Evolutionary conservation across 2,329 filamentous ascomycete genomes (phyloP), one percentile per base, ranked within the genome.

Genomic region (Plenodomus biglobosus): DNA sequence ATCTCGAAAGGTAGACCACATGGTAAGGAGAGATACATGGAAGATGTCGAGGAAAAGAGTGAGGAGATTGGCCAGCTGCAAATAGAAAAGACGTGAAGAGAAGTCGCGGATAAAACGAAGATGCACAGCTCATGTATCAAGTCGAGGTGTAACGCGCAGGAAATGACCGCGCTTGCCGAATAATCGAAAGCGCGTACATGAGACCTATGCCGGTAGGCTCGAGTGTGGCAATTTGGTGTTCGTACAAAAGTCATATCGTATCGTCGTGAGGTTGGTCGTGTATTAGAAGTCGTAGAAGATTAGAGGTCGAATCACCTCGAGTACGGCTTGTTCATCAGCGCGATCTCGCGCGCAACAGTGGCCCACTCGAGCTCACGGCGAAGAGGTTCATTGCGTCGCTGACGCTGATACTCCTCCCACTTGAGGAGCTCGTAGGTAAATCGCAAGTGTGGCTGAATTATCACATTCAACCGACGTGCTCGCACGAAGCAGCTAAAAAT

Each of bases 321-420:
- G 73, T 97, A 97, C 15, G 94, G 94, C 62, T 88, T 86, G 69
- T 99, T 99, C 90, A 99, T 95, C 21, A 92, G 78, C 3, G 94
- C 92, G 58, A 99, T 92, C 73, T 97, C 92, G 58, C 91, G 81
- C 6, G 90, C 82, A 52, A 97, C 87, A 40, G 90, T 89, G 7
- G 83, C 81, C 94, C 94, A 99, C 73, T 97, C 94, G 22, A 97
- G 77, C 64, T 96, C 92, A 56, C 92, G 81, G 61, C 83, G 85
- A 48, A 87, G 64, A 39, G 75, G 67, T 67, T 77, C 62, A 68
- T 77, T 72, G 71, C 77, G 68, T 73, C 80, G 70, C 74, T 79
- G 71, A 64, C 82, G 83, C 52, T 92, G 83, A 24, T 81, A 73
- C 71, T 96, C 92, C 73, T 99, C 94, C 90, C 92, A 97, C 71